Percentiles rank a stretch among this genome's conserved stretches.
Evolutionary conservation across 2,329 filamentous ascomycete species (phyloP).

Genomic region (Xylariaceae sp.): DNA sequence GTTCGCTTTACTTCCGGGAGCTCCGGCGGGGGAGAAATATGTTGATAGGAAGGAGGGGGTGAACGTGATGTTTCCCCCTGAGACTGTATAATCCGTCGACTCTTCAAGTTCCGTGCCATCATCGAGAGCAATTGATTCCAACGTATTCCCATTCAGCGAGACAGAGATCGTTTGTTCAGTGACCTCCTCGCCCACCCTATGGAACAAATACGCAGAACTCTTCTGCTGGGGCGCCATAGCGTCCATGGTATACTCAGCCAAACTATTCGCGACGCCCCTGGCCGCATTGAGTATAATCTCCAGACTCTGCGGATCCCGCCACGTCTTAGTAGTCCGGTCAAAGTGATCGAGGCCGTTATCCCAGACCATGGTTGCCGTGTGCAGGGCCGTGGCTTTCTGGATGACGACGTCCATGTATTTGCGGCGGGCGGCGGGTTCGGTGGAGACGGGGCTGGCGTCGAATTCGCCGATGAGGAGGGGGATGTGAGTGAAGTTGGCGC

Average conservation of each 20-base stretch:
- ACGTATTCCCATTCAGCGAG: conserved; percentile 49
- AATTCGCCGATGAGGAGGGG: conserved; percentile 56
- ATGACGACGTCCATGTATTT: conserved; percentile 51
- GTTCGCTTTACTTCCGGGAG: conserved; percentile 45
- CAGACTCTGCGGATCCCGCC: conserved; percentile 46
- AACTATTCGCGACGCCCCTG: conserved; percentile 41
- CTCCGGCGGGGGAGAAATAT: too few relatives aligned
- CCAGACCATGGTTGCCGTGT: conserved; percentile 50
- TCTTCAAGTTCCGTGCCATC: conserved; percentile 32
- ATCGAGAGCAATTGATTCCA: conserved; percentile 38
- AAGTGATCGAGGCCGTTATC: conserved; percentile 55
- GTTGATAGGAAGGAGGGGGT: conserved; percentile 41
- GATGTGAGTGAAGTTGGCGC: conserved; percentile 50
- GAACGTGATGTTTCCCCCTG: conserved; percentile 43
- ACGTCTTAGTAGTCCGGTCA: conserved; percentile 43
- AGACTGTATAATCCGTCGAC: conserved; percentile 44
- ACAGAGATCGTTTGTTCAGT: conserved; percentile 42
- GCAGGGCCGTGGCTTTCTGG: conserved; percentile 43
- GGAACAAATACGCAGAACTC: conserved; percentile 51
- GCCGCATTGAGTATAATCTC: conserved; percentile 43
- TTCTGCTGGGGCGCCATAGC: conserved; percentile 39
- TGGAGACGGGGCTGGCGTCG: conserved; percentile 43
- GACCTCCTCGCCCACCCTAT: conserved; percentile 42
- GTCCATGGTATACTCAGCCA: conserved; percentile 50
- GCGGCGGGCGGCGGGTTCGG: conserved; percentile 51